These are phyloP conservation scores for Nothopassalora personata DNA, from an alignment of 2,329 filamentous ascomycete species.

Conservation along the genomic window DNA sequence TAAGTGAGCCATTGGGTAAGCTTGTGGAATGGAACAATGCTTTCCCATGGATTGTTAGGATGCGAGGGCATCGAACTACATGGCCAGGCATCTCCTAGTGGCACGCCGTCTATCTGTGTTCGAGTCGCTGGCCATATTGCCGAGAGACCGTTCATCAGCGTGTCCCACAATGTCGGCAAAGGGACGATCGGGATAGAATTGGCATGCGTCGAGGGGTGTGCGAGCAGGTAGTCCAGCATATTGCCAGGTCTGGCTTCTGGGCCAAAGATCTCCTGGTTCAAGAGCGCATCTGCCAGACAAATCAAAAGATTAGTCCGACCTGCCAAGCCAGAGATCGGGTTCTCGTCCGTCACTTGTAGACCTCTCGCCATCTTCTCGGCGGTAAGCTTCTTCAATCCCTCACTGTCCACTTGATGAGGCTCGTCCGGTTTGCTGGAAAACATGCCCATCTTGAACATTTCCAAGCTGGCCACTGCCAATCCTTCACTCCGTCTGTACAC, in stretches of 20 bases:
- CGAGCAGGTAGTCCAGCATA: slow-evolving; percentile 92
- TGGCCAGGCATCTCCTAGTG: slow-evolving; percentile 91
- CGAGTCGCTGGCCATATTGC: slow-evolving; percentile 85
- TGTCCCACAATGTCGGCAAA: slow-evolving; percentile 81
- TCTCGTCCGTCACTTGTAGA: slow-evolving; percentile 75
- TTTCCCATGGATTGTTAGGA: slow-evolving; percentile 66
- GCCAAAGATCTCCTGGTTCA: slow-evolving; percentile 79
- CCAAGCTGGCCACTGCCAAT: slow-evolving; percentile 68
- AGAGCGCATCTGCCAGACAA: slow-evolving; percentile 68
- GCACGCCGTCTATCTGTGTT: slow-evolving; percentile 78
- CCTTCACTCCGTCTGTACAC: slow-evolving; percentile 82
- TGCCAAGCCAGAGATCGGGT: slow-evolving; percentile 77
- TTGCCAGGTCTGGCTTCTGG: slow-evolving; percentile 80
- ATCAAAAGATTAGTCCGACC: slow-evolving; percentile 76
- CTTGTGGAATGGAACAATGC: slow-evolving; percentile 87
- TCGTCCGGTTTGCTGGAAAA: slow-evolving; percentile 80
- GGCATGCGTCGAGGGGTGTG: slow-evolving; percentile 82
- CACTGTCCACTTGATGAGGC: slow-evolving; percentile 84
- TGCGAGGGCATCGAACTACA: slow-evolving; percentile 78
- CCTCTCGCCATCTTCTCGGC: slow-evolving; percentile 70
- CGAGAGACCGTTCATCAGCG: slow-evolving; percentile 79
- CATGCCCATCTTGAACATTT: slow-evolving; percentile 90
- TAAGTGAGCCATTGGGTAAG: slow-evolving; percentile 93
- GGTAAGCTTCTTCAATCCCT: slow-evolving; percentile 68
- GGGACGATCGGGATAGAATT: slow-evolving; percentile 83